Evolutionary conservation across 805 yeast species (phyloP).

Genomic region (Kodamaea fukazawae): DNA sequence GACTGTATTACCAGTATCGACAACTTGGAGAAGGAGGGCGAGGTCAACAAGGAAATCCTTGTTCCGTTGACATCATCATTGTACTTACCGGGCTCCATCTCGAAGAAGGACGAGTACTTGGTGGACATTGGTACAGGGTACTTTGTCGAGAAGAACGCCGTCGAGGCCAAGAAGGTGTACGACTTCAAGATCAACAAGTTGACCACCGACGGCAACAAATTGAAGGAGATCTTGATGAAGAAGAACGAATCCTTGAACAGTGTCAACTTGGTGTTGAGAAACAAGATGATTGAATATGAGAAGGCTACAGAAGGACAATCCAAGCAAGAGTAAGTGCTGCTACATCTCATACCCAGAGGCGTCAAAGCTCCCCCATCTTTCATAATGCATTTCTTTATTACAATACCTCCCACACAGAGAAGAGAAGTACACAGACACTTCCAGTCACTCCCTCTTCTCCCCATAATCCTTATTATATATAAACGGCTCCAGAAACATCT

Average conservation of each 20-base stretch:
- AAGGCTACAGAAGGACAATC: constrained; percentile 18
- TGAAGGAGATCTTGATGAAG: constrained; percentile 71
- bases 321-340: background rate
- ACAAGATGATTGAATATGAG: constrained; percentile 49
- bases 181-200: constrained; percentile 70
- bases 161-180: constrained; percentile 70
- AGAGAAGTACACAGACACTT: no score
- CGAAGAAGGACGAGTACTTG: constrained; percentile 63
- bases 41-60: constrained; percentile 49
- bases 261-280: constrained; percentile 56
- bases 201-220: constrained; percentile 66
- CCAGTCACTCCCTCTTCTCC: no score
- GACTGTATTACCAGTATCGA: constrained; percentile 77
- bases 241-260: constrained; percentile 64
- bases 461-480: constrained; percentile 41
- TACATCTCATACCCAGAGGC: no score
- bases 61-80: constrained; percentile 88
- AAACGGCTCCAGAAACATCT: constrained; percentile 49
- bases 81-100: constrained; percentile 81
- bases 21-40: constrained; percentile 37
- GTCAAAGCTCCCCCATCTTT: no score
- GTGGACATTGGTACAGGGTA: constrained; percentile 98
- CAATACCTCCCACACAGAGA: no score
- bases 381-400: no score
- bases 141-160: constrained; percentile 73